Base-by-base conservation (phyloP, 1,284 basidiomycete genomes). In the Bjerkandera adusta region DNA sequence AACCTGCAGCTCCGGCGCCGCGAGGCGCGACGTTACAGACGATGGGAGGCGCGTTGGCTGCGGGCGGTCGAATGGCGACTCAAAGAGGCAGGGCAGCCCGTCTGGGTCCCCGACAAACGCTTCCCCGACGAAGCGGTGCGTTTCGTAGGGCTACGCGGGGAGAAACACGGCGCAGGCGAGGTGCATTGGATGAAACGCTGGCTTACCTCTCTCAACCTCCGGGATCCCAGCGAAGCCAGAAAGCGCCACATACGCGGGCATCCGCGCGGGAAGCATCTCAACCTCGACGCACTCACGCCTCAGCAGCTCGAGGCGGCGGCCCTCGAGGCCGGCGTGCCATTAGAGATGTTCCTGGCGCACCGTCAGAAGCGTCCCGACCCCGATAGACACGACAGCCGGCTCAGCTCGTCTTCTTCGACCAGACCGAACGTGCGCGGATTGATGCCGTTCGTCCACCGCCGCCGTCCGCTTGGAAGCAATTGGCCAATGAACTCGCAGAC, bases 311-410 rank as follows among this genome's bases (percentile, higher is more conserved):
- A 82, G 50, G 72, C 70, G 18, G 77, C 83, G 3, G 79, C 83
- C 1, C 67, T 81, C 51, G 84, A 85, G 58, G 77, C 77, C 10
- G 83, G 83, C 2, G 75, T 79, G 0, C 74, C 83, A 0, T 67
- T 83, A 1, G 65, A 70, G 22, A 71, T 68, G 41, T 67, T 84
- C 18, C 64, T 61, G 26, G 33, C 48, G 47, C 38, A 39, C 47
- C 18, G 38, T 41, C 22, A 25, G 20, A 34, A 36, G 29, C 15
- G 16, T 30, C 38, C 37, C 29, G 29, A 33, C n/a, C 35, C 36
- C 6, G 40, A 40, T 10, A 27, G 43, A 15, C 45, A 41, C 29
- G 27, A 8, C 25, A 36, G 41, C 20, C 44, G 24, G 8, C 42
- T 33, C 6, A 41, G 43, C n/a, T 45, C 51, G 11, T 45, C 52